Evolutionary conservation across 495 filamentous ascomycete species (phyloP), one percentile per base, ranked within the genome.

Genomic region (Xylaria palmicola): DNA sequence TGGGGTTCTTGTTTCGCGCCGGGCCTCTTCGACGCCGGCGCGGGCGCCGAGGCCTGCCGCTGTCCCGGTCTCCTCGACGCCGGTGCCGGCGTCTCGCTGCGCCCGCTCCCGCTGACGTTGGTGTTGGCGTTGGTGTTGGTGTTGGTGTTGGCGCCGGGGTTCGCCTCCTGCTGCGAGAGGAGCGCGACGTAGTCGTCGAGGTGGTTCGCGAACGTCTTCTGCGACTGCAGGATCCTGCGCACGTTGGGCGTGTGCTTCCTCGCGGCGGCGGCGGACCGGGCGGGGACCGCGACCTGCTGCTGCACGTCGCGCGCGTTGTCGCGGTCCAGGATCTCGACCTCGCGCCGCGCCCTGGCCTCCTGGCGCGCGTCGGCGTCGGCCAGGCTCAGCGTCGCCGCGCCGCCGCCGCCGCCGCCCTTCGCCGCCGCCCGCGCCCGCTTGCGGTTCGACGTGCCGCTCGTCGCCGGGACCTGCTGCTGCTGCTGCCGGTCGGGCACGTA

Each of bases 121-220:
- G 43, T 19, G 62, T 44, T 36, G 45, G 24, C 32, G 59, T 8
- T 36, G 68, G 54, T 24, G 65, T 63, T n/a, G 66, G 62, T 0
- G 66, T 41, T n/a, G 61, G 49, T 2, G 60, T 47, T 29, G 64
- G 29, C 6, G 63, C 58, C 34, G 56, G 70, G n/a, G 50, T 65
- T 59, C 17, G 72, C 69, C 55, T 80, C 76, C 32, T 78, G 73
- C 47, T 77, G 76, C 1, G 82, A 78, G 40, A 86, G 70, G 20
- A 88, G 77, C 7, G 92, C 92, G 65, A 91, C 86, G 76, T 91
- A 92, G 73, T 97, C 93, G 58, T 90, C 89, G 34, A 97, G 83
- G 68, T 97, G 89, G 74, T 97, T 95, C 40, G 86, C 83, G 66
- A 96, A 96, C 0, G 90, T 92, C 78, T 97, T 97, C 72, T 95